Evolutionary conservation across 2,329 filamentous ascomycete genomes (phyloP), one percentile per base, ranked within the genome.

Genomic region (Phoma sp.): DNA sequence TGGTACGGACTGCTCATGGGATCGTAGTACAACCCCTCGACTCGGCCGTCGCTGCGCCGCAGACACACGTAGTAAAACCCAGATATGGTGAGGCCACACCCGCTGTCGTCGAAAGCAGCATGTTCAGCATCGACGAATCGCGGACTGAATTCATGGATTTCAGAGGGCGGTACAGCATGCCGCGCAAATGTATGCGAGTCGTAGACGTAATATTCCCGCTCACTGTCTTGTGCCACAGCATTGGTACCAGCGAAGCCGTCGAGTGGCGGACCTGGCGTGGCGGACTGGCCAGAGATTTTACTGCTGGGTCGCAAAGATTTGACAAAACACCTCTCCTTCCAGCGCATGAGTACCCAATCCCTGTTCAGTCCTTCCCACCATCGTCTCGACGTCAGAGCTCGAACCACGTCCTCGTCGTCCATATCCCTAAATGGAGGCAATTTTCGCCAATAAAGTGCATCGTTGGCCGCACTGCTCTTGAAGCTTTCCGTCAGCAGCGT

Each of bases 321-420:
- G 36, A 81, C 76, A 55, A 82, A 81, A 60, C 79, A 81, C 11
- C 76, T 73, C 65, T 82, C 82, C 65, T 84, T 84, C 81, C 81
- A 83, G 25, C 82, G 75, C 81, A 84, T 83, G 41, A 83, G 75
- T 23, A 84, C 75, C 74, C 80, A 83, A n/a, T 82, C 75, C 27
- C 75, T 66, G 39, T 70, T 70, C 13, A 82, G 65, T 5, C 69
- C 67, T 8, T 69, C 58, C 47, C 68, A 62, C 67, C 66, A 75
- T 11, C 66, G 64, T 45, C 69, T 72, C 46, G 73, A 78, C 7
- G 80, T 74, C 7, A 84, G 66, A 4, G 73, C 69, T n/a, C 72
- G 67, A 0, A 78, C 76, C 9, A 81, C 62, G 10, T 80, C 74
- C 2, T 76, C 69, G 51, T 79, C 76, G 13, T 52, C 61, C 58